Percentiles rank a stretch among this genome's conserved stretches.
Conservation (phyloP, 768 basidiomycete genomes). For the Rhodotorula kratochvilovae region DNA sequence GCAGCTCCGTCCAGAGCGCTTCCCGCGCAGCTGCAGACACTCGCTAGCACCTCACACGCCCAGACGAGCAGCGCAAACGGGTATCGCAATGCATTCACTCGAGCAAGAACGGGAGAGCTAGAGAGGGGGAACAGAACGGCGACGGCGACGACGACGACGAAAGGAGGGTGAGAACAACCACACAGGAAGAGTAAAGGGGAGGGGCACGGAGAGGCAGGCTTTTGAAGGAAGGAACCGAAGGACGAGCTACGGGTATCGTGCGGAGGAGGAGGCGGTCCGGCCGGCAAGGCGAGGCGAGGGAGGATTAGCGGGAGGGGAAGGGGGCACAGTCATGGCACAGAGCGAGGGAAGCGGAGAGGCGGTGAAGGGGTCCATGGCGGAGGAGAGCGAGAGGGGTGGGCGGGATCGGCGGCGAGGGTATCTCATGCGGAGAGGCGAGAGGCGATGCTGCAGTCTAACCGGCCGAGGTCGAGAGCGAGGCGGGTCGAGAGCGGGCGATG, state of each 20-base stretch:
- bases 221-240: background rate
- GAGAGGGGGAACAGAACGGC: background rate
- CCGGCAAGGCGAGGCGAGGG: background rate
- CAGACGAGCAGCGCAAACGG: background rate
- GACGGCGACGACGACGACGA: too few species aligned
- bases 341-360: background rate
- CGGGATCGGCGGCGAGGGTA: background rate
- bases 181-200: background rate
- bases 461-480: background rate
- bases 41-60: background rate
- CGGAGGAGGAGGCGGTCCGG: background rate
- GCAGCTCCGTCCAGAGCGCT: too few species aligned
- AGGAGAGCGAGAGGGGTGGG: background rate
- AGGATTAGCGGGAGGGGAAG: background rate
- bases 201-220: background rate
- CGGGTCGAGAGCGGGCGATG: background rate
- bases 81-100: background rate
- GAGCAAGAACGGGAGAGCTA: too few species aligned
- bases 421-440: background rate
- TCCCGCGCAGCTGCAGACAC: too few species aligned
- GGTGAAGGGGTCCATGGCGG: background rate
- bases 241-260: background rate
- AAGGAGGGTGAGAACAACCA: background rate
- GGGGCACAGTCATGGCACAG: background rate
- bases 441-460: background rate